Base-by-base conservation (phyloP, 148 eudicot genomes). In the Amaranthus palmeri region DNA sequence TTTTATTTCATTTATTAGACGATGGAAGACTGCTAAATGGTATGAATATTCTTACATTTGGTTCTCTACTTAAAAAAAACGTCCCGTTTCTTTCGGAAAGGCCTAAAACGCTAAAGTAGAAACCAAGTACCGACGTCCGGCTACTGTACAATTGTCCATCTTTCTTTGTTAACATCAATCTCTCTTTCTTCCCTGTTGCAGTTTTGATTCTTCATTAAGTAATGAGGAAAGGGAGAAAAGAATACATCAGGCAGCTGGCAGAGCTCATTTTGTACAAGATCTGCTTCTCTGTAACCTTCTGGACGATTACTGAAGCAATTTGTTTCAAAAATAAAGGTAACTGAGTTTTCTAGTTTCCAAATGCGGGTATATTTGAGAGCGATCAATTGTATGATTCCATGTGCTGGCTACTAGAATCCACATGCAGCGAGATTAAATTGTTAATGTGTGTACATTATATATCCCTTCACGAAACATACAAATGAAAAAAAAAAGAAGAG, bases 241-340 rank as follows among this genome's bases (percentile, higher is more conserved):
- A 83, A 83, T 86, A 78, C 82, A 61, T 68, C 90, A 90, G 77
- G 93, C 89, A 43, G 70, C 89, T 10, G 93, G 87, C 78, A 86
- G 91, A 82, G 92, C 98, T 18, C 87, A 79, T 48, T 93, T 93
- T 78, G 85, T 90, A 57, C 98, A 88, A 85, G 96, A 93, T 76
- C 79, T 93, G 78, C 74, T 93, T 43, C 76, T 81, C 68, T 88
- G 96, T 76, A 84, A 92, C 50, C 83, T 93, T 65, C 72, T 90
- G 59, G 83, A 63, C 25, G 93, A 93, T 77, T 88, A 87, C 75
- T 8, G 43, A 70, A 64, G 59, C 72, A 14, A 15, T 8, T 17
- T 65, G 74, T 69, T 65, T 40, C 17, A 57, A 65, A 42, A 78
- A 73, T 62, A 74, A 79, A 64, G 78, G 72, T 74, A 70, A 51